Percentiles rank a stretch among this genome's conserved stretches.
Evolutionary conservation across 805 yeast species (phyloP).

Genomic region (Pichia cabralensis): DNA sequence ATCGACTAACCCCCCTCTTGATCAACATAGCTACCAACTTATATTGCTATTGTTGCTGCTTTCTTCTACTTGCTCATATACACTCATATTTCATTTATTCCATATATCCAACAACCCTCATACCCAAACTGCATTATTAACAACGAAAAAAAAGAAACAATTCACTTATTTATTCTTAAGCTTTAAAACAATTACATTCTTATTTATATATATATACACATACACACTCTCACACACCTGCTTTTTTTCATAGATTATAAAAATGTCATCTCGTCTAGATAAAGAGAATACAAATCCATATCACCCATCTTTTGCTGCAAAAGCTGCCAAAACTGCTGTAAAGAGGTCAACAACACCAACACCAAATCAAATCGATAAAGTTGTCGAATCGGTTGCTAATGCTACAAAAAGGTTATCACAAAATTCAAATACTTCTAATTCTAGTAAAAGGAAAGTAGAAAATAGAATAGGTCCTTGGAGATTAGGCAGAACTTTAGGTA

Average conservation of each 20-base stretch:
- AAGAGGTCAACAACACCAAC: constrained; percentile 4
- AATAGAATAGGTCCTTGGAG: constrained; percentile 71
- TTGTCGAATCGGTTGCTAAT: constrained; percentile 28
- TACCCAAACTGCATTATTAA: no score
- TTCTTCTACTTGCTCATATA: no score
- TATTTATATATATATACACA: not conserved
- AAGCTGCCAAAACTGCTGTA: constrained; percentile 18
- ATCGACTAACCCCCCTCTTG: no score
- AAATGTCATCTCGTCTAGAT: no score
- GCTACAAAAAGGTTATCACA: constrained; percentile 29
- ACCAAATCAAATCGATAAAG: constrained; percentile 30
- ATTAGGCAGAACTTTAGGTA: constrained; percentile 67
- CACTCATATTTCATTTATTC: no score
- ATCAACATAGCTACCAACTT: no score
- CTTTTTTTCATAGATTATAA: no score
- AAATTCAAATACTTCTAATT: constrained; percentile 30
- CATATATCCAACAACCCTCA: no score
- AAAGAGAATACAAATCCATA: constrained; percentile 8
- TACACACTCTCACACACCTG: not conserved
- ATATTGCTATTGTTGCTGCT: no score
- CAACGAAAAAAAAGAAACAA: no score
- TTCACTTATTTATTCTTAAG: no score
- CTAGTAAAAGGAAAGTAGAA: constrained; percentile 26
- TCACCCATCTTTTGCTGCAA: constrained; percentile 18
- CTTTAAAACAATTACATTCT: no score